Conservation (phyloP, 2,329 filamentous ascomycete genomes). For the Metarhizium anisopliae region DNA sequence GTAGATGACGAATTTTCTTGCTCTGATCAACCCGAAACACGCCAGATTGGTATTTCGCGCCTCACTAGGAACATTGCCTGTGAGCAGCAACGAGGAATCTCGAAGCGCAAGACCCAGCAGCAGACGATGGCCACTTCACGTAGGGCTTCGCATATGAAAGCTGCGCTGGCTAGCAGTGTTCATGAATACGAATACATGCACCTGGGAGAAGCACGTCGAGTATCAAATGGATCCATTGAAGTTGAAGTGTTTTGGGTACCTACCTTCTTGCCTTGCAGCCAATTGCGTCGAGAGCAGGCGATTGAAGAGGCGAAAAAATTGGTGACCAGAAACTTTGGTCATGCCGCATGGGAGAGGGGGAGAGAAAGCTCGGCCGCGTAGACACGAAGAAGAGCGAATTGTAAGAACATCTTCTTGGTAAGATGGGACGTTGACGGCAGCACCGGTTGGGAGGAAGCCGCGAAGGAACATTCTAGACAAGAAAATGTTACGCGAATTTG, state of each 20-base stretch:
- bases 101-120: not conserved
- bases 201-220: not conserved
- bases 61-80: not conserved
- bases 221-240: not conserved
- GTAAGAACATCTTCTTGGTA: too few relatives aligned
- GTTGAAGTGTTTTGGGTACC: not conserved
- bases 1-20: not conserved
- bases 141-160: not conserved
- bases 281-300: not conserved
- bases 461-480: constrained; percentile 2
- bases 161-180: not conserved
- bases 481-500: constrained; percentile 1
- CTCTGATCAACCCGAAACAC: not conserved
- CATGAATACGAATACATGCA: constrained; percentile 1
- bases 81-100: not conserved
- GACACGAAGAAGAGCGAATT: not conserved
- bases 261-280: not conserved
- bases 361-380: not conserved
- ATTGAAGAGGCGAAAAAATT: not conserved
- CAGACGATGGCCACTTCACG: not conserved
- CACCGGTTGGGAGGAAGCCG: not conserved
- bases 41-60: not conserved
- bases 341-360: not conserved
- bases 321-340: not conserved
- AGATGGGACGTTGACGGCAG: too few relatives aligned